phyloP scores from a whole-genome alignment of 768 basidiomycete genomes.

The Goffeauzyma gilvescens region DNA sequence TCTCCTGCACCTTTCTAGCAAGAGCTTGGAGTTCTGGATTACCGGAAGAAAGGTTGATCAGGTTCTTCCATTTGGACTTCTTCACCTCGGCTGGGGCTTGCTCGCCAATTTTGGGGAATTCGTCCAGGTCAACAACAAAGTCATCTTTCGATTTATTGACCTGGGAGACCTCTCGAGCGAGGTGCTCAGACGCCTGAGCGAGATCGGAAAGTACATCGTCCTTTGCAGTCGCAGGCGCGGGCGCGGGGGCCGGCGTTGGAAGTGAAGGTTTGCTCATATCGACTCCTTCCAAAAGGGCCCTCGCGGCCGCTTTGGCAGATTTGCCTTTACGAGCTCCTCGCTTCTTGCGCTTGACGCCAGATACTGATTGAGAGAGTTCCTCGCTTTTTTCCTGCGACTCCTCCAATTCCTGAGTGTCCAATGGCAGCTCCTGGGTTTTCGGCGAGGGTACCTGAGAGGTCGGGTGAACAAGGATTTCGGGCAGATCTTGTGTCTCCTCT shows the following conservation, averaged over 20 bases:
- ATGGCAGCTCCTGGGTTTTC: no score
- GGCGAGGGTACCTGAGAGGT: no score
- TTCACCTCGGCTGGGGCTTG: constrained; percentile 35
- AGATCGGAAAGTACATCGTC: constrained; percentile 42
- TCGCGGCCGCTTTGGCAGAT: constrained; percentile 35
- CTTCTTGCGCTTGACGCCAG: constrained; percentile 61
- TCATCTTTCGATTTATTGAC: constrained; percentile 14
- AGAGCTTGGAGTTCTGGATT: constrained; percentile 29
- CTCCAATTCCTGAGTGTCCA: constrained; percentile 6
- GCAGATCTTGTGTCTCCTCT: no score
- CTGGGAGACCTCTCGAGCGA: constrained; percentile 54
- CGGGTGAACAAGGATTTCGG: no score
- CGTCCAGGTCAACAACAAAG: constrained; percentile 29
- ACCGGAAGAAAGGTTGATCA: constrained; percentile 38
- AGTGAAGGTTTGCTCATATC: no score
- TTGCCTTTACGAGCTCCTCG: constrained; percentile 62
- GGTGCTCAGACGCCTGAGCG: constrained; percentile 57
- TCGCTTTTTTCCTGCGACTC: constrained; percentile 26
- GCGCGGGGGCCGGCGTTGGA: constrained; percentile 10
- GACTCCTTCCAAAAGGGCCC: constrained; percentile 10
- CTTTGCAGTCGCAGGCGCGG: constrained; percentile 31
- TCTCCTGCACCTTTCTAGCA: constrained; percentile 23
- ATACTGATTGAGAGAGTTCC: constrained; percentile 45
- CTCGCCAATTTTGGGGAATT: constrained; percentile 31
- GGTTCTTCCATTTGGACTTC: constrained; percentile 68